phyloP scores from a whole-genome alignment of 139 green algal genomes.

The Chlorella ohadii region DNA sequence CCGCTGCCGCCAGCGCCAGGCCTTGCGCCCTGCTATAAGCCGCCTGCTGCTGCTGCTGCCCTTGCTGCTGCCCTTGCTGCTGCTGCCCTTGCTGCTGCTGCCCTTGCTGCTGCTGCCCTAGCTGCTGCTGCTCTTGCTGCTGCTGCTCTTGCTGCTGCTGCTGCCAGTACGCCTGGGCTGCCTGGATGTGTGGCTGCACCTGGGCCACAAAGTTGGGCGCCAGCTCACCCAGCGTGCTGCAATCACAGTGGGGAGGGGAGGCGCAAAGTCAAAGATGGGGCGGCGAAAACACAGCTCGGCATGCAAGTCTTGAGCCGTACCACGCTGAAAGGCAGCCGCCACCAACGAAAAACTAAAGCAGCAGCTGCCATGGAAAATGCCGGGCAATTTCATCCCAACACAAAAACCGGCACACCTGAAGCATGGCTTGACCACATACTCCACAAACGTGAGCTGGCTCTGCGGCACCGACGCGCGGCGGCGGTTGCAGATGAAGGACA shows the following conservation, averaged over 20 bases:
- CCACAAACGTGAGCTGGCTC: conserved; percentile 73
- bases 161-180: conserved; percentile 31
- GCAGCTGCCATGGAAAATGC: not conserved
- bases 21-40: no score
- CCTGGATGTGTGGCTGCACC: conserved; percentile 33
- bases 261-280: not conserved
- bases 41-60: not conserved
- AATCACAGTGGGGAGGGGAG: not conserved
- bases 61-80: not conserved
- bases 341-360: no score
- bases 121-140: not conserved
- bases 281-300: no score
- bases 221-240: conserved; percentile 35
- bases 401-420: conserved; percentile 11
- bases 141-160: not conserved
- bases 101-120: no score
- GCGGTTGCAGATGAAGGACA: conserved; percentile 76
- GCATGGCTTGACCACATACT: conserved; percentile 54
- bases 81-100: no score
- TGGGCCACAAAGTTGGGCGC: conserved; percentile 44
- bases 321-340: no score
- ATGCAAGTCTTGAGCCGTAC: no score
- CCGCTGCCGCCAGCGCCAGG: no score
- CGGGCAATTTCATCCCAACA: not conserved
- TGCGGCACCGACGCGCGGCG: conserved; percentile 65